These are phyloP conservation scores for Neoarthrinium moseri DNA, from an alignment of 2,329 filamentous ascomycete species.

Conservation along the genomic window DNA sequence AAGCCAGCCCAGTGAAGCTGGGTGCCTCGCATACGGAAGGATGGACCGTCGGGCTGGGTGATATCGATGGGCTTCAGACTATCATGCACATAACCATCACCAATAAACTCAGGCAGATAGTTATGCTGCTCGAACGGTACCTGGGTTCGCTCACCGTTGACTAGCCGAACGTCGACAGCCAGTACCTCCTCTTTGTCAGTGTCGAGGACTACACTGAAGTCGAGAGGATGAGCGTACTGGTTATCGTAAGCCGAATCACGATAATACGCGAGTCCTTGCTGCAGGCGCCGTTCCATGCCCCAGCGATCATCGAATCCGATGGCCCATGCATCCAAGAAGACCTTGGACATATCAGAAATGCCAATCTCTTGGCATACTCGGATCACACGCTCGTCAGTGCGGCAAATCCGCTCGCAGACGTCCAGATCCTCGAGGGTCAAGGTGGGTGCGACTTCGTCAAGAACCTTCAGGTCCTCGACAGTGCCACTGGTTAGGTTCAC, in stretches of 20 bases:
- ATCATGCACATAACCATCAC: conserved; percentile 32
- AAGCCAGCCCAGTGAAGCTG: conserved; percentile 54
- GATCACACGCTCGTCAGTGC: conserved; percentile 71
- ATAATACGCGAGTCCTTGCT: conserved; percentile 83
- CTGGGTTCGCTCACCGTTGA: conserved; percentile 26
- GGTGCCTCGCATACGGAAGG: conserved; percentile 49
- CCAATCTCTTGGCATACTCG: conserved; percentile 74
- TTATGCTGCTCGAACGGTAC: conserved; percentile 38
- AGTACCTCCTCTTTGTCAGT: conserved; percentile 43
- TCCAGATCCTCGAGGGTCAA: conserved; percentile 81
- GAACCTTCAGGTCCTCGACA: conserved; percentile 45
- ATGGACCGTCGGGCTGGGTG: conserved; percentile 60
- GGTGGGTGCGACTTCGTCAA: conserved; percentile 44
- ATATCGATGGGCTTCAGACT: conserved; percentile 57
- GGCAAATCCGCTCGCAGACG: conserved; percentile 66
- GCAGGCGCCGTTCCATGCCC: conserved; percentile 67
- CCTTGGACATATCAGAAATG: conserved; percentile 79
- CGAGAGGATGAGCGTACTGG: conserved; percentile 63
- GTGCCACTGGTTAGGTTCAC: conserved; percentile 41
- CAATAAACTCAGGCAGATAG: conserved; percentile 34
- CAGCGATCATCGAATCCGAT: conserved; percentile 81
- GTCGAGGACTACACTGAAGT: conserved; percentile 44
- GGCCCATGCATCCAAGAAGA: conserved; percentile 83
- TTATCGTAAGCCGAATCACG: conserved; percentile 69
- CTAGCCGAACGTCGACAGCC: conserved; percentile 43